Evolutionary conservation across 495 filamentous ascomycete genomes (phyloP).

Genomic region (Podospora pseudoanserina): DNA sequence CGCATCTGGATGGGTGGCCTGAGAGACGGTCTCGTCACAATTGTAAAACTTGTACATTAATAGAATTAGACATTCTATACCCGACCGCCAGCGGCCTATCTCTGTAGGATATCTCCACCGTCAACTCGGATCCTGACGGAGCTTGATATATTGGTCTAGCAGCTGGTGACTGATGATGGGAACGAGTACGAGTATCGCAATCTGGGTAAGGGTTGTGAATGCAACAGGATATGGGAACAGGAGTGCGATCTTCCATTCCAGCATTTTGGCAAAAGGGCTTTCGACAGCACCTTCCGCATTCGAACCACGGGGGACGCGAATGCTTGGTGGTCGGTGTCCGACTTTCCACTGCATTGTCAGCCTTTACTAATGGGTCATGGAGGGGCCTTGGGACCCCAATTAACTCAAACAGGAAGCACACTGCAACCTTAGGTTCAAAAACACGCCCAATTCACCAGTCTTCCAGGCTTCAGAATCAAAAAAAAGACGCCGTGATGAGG

Average conservation of each 20-base stretch:
- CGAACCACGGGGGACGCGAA: constrained; percentile 1
- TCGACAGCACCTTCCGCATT: constrained; percentile 1
- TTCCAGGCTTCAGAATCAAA: background rate
- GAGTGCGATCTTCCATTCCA: background rate
- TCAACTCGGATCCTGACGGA: too few relatives aligned
- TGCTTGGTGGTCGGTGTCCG: constrained; percentile 9
- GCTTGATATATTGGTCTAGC: background rate
- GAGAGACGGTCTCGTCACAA: background rate
- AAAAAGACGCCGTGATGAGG: background rate
- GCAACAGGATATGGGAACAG: background rate
- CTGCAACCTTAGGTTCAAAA: constrained; percentile 5
- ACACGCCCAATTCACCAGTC: background rate
- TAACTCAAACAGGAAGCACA: constrained; percentile 8
- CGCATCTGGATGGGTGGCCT: constrained; percentile 5
- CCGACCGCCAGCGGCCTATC: background rate
- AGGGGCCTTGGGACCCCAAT: constrained; percentile 2
- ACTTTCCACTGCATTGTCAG: constrained; percentile 21
- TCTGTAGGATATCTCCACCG: background rate
- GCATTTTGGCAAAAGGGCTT: background rate
- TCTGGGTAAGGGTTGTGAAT: background rate
- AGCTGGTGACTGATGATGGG: background rate
- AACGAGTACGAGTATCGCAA: background rate
- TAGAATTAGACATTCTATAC: constrained; percentile 10
- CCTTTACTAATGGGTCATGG: constrained; percentile 20
- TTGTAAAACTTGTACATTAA: constrained; percentile 32